Evolutionary conservation across 352 stramenopile genomes (phyloP), one percentile per base, ranked within the genome.

Genomic region (Globisporangium orthogonon): DNA sequence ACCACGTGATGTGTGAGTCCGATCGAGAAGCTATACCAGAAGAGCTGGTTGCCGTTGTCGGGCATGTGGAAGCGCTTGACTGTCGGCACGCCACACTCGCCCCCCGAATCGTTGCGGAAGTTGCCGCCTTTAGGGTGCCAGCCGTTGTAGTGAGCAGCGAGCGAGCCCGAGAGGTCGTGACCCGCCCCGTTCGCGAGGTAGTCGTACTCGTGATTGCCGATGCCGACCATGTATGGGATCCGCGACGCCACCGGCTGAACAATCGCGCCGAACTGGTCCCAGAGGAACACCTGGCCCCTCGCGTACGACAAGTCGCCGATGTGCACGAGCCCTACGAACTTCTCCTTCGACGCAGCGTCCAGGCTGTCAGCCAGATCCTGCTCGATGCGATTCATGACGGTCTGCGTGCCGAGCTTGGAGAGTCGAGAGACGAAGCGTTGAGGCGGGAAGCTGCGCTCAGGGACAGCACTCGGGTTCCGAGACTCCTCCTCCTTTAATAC

Each of bases 251-350:
- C 78, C 2, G 78, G 70, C 67, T 91, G 56, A 51, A 95, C 78
- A 52, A 95, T 74, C n/a, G 78, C 54, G 29, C 83, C 69, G 56
- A 82, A 87, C 60, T 89, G 75, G 44, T 96, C 86, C 88, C 88
- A 97, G 33, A 87, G 50, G 35, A 66, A 85, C 17, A 84, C 87
- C 3, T 67, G 54, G 0, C 73, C 71, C 30, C 67, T 70, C 30
- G 86, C 81, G 62, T 96, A 95, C 49, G 71, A 81, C 18, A 90
- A 54, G 54, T 94, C 86, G 17, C 86, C 86, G 23, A 94, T 68
- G 58, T 93, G 83, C 63, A 95, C 66, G 9, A 94, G 37, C 37
- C 37, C 37, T 4, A 43, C 37, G 37, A 43, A 43, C 11, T 15
- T 43, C 37, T 13, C 35, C 35, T 41, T 13, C 35, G 35, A 11